Percentiles rank a stretch among this genome's conserved stretches.
These are phyloP conservation scores for Xylaria digitata DNA, from an alignment of 2,329 filamentous ascomycete genomes.

Conservation along the genomic window DNA sequence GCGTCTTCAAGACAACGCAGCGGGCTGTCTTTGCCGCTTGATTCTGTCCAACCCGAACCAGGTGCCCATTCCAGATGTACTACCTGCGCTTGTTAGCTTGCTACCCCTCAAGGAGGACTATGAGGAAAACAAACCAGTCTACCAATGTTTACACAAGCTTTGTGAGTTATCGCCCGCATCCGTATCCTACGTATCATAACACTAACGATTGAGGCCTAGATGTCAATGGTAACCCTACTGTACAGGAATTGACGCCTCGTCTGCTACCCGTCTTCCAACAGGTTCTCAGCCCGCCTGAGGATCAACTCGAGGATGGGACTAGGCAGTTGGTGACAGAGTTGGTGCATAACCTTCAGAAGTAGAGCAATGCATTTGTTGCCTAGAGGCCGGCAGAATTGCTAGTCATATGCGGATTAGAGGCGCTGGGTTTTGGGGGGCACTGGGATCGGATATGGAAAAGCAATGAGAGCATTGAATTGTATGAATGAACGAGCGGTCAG, in stretches of 20 bases:
- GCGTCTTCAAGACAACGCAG: constrained; percentile 90
- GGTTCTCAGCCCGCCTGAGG: constrained; percentile 76
- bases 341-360: constrained; percentile 55
- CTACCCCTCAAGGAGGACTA: constrained; percentile 93
- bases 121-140: constrained; percentile 96
- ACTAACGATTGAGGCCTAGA: constrained; percentile 57
- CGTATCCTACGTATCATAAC: neutral
- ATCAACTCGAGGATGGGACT: constrained; percentile 80
- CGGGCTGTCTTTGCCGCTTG: constrained; percentile 91
- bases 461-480: constrained; percentile 46
- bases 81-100: constrained; percentile 81
- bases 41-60: constrained; percentile 88
- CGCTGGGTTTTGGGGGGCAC: constrained; percentile 15
- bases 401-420: constrained; percentile 18
- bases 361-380: constrained; percentile 12
- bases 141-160: constrained; percentile 87
- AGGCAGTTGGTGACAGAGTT: constrained; percentile 73
- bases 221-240: constrained; percentile 73
- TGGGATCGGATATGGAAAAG: constrained; percentile 27
- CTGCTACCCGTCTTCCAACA: constrained; percentile 78
- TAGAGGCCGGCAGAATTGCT: constrained; percentile 8
- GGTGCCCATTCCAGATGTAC: constrained; percentile 82
- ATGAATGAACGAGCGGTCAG: constrained; percentile 47
- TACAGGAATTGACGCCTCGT: constrained; percentile 75
- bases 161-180: constrained; percentile 65